Base-by-base conservation (phyloP, 345 rosid genomes). In the Raphanus sativus region DNA sequence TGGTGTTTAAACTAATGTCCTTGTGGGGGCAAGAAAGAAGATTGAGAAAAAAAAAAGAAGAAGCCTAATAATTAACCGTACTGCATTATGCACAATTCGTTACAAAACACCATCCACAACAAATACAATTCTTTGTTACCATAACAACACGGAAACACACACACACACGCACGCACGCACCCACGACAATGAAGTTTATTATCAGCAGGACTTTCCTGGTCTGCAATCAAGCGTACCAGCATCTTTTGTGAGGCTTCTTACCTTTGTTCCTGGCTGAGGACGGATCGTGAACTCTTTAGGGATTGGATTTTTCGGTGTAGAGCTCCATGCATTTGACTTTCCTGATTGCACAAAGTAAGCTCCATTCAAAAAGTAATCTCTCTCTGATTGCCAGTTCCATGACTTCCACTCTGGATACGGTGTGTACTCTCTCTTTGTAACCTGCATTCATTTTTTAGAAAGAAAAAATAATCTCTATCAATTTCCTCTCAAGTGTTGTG, bases 331-430 rank as follows among this genome's bases (percentile, higher is more conserved):
- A 0, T 69, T 76, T 1, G 83, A 71, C n/a, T 29, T 77, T 4
- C 97, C 94, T 0, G 97, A 88, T 80, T 86, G 73, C 38, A 86
- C 84, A 68, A 90, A 90, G 85, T 76, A 86, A 9, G 92, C 94
- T 62, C 96, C 98, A 17, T 91, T 89, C 82, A 87, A 28, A 83
- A 89, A 34, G 59, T 86, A 56, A 75, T 93, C 98, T 26, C 78
- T 81, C 71, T 87, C 86, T 26, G 98, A 91, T 78, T 70, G 83
- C 97, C 98, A 93, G 7, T 56, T 72, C 98, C 98, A 88, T 2
- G 50, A 1, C 70, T 76, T 83, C 98, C 98, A 89, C 48, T 66
- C 85, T 1, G 80, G 16, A 10, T 79, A 67, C 2, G 85, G 11
- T 61, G 87, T 59, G 65, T 78, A 75, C 48, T 86, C 84, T 77